These are phyloP conservation scores for Pseudogymnoascus sp. DNA, from an alignment of 2,329 filamentous ascomycete genomes.

Conservation along the genomic window DNA sequence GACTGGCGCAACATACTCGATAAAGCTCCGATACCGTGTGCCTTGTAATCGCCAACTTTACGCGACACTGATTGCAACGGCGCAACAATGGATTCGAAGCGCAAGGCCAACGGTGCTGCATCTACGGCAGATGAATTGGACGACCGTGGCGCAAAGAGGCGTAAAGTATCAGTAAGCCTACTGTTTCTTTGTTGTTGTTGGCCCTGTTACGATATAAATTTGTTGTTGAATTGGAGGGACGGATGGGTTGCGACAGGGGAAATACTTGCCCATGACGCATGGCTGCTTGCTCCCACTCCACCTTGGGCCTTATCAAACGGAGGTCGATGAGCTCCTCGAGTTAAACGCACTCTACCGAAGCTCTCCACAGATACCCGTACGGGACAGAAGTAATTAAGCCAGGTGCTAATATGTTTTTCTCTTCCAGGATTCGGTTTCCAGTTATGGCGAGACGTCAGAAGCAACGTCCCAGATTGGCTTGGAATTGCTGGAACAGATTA, in stretches of 20 bases:
- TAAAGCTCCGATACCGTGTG: not conserved
- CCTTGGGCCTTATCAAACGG: conserved; percentile 3
- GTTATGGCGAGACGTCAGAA: conserved; percentile 49
- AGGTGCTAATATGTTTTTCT: conserved; percentile 25
- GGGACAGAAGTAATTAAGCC: not conserved
- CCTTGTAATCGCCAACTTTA: not conserved
- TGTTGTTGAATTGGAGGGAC: not conserved
- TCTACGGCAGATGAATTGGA: conserved; percentile 39
- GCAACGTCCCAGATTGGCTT: conserved; percentile 65
- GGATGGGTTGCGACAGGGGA: conserved; percentile 3
- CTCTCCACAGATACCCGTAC: conserved; percentile 7
- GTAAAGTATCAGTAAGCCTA: conserved; percentile 49
- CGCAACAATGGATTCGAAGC: conserved; percentile 38
- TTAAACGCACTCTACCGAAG: conserved; percentile 2
- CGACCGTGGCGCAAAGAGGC: conserved; percentile 48
- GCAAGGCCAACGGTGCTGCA: conserved; percentile 39
- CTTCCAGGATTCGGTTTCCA: conserved; percentile 21
- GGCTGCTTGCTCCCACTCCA: conserved; percentile 5
- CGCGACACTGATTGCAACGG: conserved; percentile 4
- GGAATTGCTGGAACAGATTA: conserved; percentile 66
- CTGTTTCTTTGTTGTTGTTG: not conserved
- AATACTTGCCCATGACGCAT: conserved; percentile 8
- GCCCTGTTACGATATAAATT: not conserved
- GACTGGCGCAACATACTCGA: conserved; percentile 5
- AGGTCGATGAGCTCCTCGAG: not conserved